Conservation (phyloP, 1,284 basidiomycete species). For the Mrakiaceae sp. region DNA sequence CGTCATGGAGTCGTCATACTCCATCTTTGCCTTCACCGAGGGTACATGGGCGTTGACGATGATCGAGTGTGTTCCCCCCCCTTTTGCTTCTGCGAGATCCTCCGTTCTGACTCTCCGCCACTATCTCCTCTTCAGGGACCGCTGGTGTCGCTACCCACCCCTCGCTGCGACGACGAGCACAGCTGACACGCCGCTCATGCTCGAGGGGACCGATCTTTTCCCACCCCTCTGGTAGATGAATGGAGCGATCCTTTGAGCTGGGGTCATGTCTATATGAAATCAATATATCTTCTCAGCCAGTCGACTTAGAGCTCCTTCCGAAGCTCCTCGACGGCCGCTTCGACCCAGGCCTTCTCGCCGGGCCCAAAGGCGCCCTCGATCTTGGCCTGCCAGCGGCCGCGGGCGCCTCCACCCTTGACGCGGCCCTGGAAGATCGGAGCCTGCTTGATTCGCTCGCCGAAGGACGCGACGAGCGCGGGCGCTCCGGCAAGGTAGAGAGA, state of each 20-base stretch:
- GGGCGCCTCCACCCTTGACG: conserved; percentile 36
- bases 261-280: no score
- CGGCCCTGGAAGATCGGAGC: conserved; percentile 17
- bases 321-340: neutral
- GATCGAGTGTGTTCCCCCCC: neutral
- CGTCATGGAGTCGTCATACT: conserved; percentile 3
- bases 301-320: neutral
- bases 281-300: no score
- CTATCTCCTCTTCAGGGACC: neutral
- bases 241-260: no score
- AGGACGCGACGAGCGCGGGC: conserved; percentile 5
- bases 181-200: neutral
- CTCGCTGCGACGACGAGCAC: neutral
- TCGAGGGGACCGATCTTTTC: neutral
- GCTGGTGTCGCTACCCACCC: conserved; percentile 1
- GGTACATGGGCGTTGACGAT: conserved; percentile 14
- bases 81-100: neutral
- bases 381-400: conserved; percentile 35
- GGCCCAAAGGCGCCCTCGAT: conserved; percentile 24
- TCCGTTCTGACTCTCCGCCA: neutral
- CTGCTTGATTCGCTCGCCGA: conserved; percentile 12
- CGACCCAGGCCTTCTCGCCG: conserved; percentile 4
- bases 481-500: conserved; percentile 9
- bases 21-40: conserved; percentile 16
- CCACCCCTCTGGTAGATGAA: neutral